phyloP scores from a whole-genome alignment of 2,329 filamentous ascomycete species.

The Fusarium udum region DNA sequence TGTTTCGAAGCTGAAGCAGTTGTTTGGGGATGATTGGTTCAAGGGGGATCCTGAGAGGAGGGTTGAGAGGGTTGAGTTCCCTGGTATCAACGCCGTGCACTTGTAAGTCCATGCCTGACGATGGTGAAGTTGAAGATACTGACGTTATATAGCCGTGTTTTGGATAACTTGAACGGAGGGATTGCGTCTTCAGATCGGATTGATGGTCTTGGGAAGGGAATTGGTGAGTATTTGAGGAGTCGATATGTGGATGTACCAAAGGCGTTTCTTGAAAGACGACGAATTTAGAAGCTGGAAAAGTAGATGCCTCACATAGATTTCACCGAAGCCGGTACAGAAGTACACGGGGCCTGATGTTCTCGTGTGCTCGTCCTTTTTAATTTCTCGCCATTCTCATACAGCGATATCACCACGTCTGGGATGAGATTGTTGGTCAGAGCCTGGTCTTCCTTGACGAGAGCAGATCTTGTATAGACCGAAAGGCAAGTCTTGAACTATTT shows the following conservation, averaged over 20 bases:
- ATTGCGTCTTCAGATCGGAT: constrained; percentile 55
- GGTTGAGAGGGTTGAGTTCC: constrained; percentile 58
- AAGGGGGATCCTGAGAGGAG: constrained; percentile 43
- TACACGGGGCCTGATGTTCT: no score
- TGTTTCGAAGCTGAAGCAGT: constrained; percentile 48
- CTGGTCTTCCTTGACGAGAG: neutral
- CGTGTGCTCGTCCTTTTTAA: neutral
- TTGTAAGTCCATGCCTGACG: constrained; percentile 25
- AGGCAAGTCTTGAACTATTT: neutral
- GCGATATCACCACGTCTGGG: neutral
- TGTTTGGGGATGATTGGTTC: constrained; percentile 52
- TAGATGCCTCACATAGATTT: fast-evolving
- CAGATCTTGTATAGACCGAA: fast-evolving
- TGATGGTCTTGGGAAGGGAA: constrained; percentile 58
- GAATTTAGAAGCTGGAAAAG: constrained; percentile 18
- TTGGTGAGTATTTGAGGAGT: constrained; percentile 55
- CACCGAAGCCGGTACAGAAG: fast-evolving
- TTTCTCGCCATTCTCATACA: neutral
- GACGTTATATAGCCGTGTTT: constrained; percentile 42
- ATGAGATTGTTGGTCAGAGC: neutral
- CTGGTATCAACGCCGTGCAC: constrained; percentile 45
- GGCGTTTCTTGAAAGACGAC: constrained; percentile 53
- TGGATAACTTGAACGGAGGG: constrained; percentile 57
- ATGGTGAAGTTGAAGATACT: neutral
- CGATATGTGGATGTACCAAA: constrained; percentile 57